Conservation (phyloP, 305 asterid species). For the Coffea humblotiana region DNA sequence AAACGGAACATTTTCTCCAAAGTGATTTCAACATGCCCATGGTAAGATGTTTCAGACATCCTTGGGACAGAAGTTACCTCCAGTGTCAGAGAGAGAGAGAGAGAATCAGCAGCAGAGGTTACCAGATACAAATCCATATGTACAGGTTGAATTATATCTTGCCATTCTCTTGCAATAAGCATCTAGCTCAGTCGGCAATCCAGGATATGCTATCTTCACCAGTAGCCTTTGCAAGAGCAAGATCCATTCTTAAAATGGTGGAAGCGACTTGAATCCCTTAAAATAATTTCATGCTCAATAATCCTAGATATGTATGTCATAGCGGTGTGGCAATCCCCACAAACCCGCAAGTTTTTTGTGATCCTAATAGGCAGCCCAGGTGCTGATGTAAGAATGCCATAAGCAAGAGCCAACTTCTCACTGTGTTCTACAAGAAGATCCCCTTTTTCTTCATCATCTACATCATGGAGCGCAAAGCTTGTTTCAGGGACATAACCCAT, state of each 20-base stretch:
- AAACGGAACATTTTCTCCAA: background rate
- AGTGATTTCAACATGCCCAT: background rate
- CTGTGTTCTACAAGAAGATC: background rate
- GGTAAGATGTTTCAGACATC: background rate
- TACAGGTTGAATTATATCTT: background rate
- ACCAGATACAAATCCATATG: background rate
- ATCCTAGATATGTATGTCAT: slow-evolving; percentile 13
- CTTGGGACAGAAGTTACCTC: background rate
- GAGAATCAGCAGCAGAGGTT: background rate
- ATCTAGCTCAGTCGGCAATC: background rate
- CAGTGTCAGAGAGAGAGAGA: background rate
- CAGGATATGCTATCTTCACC: background rate
- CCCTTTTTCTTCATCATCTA: slow-evolving; percentile 21
- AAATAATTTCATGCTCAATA: slow-evolving; percentile 18
- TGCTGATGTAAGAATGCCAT: background rate
- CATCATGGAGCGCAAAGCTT: slow-evolving; percentile 20
- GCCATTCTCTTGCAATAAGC: background rate
- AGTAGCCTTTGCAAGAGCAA: slow-evolving; percentile 20
- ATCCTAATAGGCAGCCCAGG: background rate
- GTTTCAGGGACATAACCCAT: slow-evolving; percentile 20
- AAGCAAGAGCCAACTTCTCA: background rate
- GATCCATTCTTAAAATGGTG: slow-evolving; percentile 19
- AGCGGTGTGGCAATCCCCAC: slow-evolving; percentile 18
- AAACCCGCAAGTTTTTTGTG: background rate
- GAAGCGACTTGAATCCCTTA: slow-evolving; percentile 23